Evolutionary conservation across 129 eudicot species (phyloP).

Genomic region (Arctium minus): DNA sequence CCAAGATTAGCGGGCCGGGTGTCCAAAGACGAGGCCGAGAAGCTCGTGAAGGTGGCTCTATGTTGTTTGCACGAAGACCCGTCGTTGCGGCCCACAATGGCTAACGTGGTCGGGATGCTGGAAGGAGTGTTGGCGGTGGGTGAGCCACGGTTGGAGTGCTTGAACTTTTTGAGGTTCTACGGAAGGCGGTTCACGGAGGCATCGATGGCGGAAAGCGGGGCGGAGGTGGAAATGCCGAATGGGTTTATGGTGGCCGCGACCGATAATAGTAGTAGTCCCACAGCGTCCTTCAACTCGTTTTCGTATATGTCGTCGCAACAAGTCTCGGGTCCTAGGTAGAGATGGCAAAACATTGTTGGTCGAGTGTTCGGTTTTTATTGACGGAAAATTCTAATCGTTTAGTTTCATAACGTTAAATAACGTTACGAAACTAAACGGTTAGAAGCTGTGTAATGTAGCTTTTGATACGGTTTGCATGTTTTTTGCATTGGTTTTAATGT

Average conservation of each 20-base stretch:
- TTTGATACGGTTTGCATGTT: not conserved
- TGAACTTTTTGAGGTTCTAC: constrained; percentile 70
- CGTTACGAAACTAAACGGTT: not conserved
- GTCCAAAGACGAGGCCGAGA: constrained; percentile 55
- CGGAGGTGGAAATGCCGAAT: constrained; percentile 14
- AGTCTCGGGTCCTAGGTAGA: constrained; percentile 81
- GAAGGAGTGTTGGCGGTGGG: constrained; percentile 60
- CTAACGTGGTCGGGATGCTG: constrained; percentile 65
- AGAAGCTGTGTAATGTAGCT: not conserved
- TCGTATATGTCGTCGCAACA: constrained; percentile 72
- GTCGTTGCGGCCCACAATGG: constrained; percentile 62
- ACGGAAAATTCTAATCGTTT: constrained; percentile 3
- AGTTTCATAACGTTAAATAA: constrained; percentile 5
- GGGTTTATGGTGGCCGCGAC: constrained; percentile 15
- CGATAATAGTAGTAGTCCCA: constrained; percentile 28
- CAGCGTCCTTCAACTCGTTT: constrained; percentile 25
- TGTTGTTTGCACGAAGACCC: constrained; percentile 96
- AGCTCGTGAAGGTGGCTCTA: constrained; percentile 68
- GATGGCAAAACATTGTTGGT: not conserved
- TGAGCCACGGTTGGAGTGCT: constrained; percentile 48
- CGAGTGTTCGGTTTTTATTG: not conserved
- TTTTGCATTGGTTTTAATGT: not conserved
- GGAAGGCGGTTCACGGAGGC: constrained; percentile 77
- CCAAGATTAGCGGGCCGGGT: constrained; percentile 59
- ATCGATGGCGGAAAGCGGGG: constrained; percentile 37